These are phyloP conservation scores for Prunella vulgaris DNA, from an alignment of 257 asterid species.

Conservation along the genomic window DNA sequence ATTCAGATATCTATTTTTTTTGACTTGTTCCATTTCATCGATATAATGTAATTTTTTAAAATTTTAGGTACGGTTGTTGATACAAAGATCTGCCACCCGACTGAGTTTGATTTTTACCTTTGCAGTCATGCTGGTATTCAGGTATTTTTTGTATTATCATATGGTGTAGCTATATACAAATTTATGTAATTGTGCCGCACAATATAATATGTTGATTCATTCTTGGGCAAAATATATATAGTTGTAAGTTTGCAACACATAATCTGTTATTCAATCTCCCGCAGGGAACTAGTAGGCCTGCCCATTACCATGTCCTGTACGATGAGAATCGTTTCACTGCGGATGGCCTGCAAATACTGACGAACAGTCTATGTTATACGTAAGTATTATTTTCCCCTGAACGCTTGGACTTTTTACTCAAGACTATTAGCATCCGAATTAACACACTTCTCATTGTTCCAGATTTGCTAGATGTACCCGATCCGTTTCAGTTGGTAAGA, in stretches of 20 bases:
- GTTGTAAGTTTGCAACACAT: too few relatives aligned
- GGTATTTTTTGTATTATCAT: slow-evolving; percentile 30
- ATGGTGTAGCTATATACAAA: neutral
- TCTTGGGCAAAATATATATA: too few relatives aligned
- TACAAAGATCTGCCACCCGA: slow-evolving; percentile 71
- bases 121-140: slow-evolving; percentile 88
- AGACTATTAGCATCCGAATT: neutral
- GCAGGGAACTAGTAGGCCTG: slow-evolving; percentile 87
- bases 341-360: slow-evolving; percentile 60
- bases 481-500: slow-evolving; percentile 66
- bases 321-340: slow-evolving; percentile 76
- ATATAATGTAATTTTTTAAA: neutral
- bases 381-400: slow-evolving; percentile 11
- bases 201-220: neutral
- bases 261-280: too few relatives aligned
- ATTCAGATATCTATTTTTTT: neutral
- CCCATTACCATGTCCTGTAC: slow-evolving; percentile 74
- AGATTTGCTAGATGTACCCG: slow-evolving; percentile 81
- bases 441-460: neutral
- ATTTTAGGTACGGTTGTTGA: slow-evolving; percentile 81
- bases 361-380: slow-evolving; percentile 77
- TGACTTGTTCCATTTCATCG: neutral
- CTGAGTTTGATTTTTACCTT: slow-evolving; percentile 68
- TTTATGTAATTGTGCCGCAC: neutral
- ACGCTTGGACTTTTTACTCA: neutral